Evolutionary conservation across 176 grass and related monocot species (phyloP).

Genomic region (Eleusine coracana): DNA sequence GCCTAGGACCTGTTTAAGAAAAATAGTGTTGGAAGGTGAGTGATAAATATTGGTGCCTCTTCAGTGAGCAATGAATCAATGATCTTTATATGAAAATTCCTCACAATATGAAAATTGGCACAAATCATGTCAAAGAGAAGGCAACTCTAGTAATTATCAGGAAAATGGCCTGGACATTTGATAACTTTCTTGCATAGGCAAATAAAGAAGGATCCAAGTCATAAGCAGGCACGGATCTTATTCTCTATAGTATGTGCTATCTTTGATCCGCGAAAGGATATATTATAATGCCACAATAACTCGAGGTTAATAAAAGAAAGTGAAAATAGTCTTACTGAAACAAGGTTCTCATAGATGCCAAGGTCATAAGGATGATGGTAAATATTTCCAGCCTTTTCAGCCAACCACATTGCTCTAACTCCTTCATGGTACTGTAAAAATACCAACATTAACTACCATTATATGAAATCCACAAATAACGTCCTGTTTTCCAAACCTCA

Average conservation of each 20-base stretch:
- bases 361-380: constrained; percentile 94
- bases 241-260: not conserved
- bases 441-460: constrained; percentile 26
- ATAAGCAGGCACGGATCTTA: not conserved
- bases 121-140: constrained; percentile 1
- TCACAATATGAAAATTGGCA: not conserved
- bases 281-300: not conserved
- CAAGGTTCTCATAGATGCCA: constrained; percentile 81
- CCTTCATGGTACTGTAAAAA: constrained; percentile 93
- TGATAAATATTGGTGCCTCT: not conserved
- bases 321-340: constrained; percentile 61
- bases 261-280: not conserved
- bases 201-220: not conserved
- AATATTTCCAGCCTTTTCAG: constrained; percentile 82
- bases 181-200: constrained; percentile 7
- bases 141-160: not conserved
- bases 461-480: constrained; percentile 14
- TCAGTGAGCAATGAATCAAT: constrained; percentile 3
- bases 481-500: constrained; percentile 64
- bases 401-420: constrained; percentile 87
- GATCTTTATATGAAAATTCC: not conserved
- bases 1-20: constrained; percentile 64
- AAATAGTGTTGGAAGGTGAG: not conserved
- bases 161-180: not conserved
- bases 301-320: not conserved